Evolutionary conservation across 805 yeast species (phyloP).

Genomic region (Kuraishia hungarica): DNA sequence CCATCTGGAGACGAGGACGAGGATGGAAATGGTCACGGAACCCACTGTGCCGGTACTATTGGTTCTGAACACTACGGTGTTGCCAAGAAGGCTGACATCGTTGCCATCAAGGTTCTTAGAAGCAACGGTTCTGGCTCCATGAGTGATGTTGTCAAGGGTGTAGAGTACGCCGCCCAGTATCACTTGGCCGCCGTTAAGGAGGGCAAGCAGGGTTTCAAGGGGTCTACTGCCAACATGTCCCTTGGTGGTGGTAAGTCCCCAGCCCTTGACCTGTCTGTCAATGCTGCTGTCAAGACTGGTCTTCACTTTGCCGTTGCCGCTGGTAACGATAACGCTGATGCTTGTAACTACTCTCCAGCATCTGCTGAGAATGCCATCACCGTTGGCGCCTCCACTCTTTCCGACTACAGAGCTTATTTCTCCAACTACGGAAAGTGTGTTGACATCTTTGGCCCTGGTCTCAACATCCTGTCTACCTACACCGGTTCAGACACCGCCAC

Average conservation of each 20-base stretch:
- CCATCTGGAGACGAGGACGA: constrained; percentile 61
- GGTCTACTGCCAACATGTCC: constrained; percentile 89
- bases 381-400: constrained; percentile 89
- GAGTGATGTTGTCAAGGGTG: constrained; percentile 81
- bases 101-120: constrained; percentile 78
- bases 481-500: constrained; percentile 71
- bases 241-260: constrained; percentile 91
- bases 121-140: constrained; percentile 78
- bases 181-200: constrained; percentile 46
- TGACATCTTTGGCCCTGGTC: constrained; percentile 95
- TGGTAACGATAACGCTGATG: constrained; percentile 90
- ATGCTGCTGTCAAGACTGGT: constrained; percentile 85
- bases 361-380: constrained; percentile 77
- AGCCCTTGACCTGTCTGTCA: constrained; percentile 78
- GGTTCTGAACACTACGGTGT: constrained; percentile 77
- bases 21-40: constrained; percentile 93
- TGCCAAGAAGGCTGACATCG: constrained; percentile 70
- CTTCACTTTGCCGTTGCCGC: constrained; percentile 94
- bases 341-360: constrained; percentile 91
- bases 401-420: constrained; percentile 89
- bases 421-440: constrained; percentile 95
- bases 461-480: constrained; percentile 76
- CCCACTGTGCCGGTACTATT: constrained; percentile 96
- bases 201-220: constrained; percentile 61
- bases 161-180: constrained; percentile 72